These are phyloP conservation scores for Penicillium janthinellum DNA, from an alignment of 2,329 filamentous ascomycete genomes.

Conservation along the genomic window DNA sequence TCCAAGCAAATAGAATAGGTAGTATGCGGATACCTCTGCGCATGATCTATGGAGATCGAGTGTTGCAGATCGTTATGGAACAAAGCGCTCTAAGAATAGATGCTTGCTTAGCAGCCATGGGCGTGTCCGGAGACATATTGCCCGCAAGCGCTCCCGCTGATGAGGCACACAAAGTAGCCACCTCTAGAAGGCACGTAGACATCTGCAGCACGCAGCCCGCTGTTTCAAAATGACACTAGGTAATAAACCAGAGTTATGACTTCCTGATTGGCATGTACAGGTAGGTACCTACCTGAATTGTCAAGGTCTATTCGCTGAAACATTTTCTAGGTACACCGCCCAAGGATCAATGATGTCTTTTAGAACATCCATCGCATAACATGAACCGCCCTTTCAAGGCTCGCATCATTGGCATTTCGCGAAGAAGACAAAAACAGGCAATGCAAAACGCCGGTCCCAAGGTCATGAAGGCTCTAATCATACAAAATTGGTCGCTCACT, in stretches of 20 bases:
- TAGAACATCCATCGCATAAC: not conserved
- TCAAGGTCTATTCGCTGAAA: not conserved
- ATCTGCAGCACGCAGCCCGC: too few relatives aligned
- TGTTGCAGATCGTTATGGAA: constrained; percentile 5
- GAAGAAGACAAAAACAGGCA: not conserved
- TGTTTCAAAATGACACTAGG: too few relatives aligned
- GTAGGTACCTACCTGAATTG: too few relatives aligned
- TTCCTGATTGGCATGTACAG: too few relatives aligned
- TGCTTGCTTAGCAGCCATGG: constrained; percentile 11
- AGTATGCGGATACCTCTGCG: not conserved
- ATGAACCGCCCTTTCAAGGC: not conserved
- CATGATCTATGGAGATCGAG: not conserved
- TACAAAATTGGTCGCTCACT: constrained; percentile 19
- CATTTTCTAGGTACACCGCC: too few relatives aligned
- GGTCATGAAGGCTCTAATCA: constrained; percentile 27
- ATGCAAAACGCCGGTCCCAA: constrained; percentile 25
- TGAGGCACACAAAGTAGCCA: too few relatives aligned
- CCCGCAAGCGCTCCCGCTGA: not conserved
- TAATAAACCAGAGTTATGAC: too few relatives aligned
- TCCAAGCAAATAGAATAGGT: not conserved
- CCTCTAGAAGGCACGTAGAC: too few relatives aligned
- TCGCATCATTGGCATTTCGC: not conserved
- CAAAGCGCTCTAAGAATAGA: constrained; percentile 18
- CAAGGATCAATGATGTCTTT: not conserved
- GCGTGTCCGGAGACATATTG: constrained; percentile 17